phyloP scores from a whole-genome alignment of 345 rosid genomes.

The Abelmoschus esculentus region DNA sequence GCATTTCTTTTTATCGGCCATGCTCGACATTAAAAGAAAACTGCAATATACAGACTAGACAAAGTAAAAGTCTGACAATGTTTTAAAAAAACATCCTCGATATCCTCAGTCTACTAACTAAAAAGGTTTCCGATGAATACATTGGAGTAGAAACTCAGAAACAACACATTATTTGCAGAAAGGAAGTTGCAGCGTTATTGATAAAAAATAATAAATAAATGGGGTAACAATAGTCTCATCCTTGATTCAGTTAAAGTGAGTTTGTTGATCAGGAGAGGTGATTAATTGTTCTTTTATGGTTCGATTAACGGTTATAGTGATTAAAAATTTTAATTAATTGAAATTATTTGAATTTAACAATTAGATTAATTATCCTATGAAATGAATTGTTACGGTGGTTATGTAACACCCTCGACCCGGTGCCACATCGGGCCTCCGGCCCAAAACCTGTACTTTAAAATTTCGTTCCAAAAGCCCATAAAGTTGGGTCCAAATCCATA shows the following conservation, averaged over 20 bases:
- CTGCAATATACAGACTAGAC: neutral
- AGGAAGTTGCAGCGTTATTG: neutral
- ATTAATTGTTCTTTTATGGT: too few relatives aligned
- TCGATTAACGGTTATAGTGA: too few relatives aligned
- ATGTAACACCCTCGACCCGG: too few relatives aligned
- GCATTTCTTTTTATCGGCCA: neutral
- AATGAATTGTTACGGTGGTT: too few relatives aligned
- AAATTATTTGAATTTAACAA: too few relatives aligned
- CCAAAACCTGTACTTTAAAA: too few relatives aligned
- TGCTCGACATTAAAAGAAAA: neutral
- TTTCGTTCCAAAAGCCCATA: too few relatives aligned
- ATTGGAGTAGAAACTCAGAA: neutral
- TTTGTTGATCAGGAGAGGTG: conserved; percentile 24
- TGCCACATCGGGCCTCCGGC: too few relatives aligned
- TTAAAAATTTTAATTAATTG: too few relatives aligned
- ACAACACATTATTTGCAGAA: neutral
- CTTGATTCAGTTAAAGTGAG: neutral
- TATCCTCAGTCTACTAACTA: neutral
- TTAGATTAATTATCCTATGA: too few relatives aligned
- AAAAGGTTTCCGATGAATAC: neutral
- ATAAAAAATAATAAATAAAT: neutral
- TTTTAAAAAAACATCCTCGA: neutral
- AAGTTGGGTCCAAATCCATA: too few relatives aligned
- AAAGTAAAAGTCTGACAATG: neutral
- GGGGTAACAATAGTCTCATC: neutral